phyloP scores from a whole-genome alignment of 495 filamentous ascomycete species.

The Trichoderma parareesei region DNA sequence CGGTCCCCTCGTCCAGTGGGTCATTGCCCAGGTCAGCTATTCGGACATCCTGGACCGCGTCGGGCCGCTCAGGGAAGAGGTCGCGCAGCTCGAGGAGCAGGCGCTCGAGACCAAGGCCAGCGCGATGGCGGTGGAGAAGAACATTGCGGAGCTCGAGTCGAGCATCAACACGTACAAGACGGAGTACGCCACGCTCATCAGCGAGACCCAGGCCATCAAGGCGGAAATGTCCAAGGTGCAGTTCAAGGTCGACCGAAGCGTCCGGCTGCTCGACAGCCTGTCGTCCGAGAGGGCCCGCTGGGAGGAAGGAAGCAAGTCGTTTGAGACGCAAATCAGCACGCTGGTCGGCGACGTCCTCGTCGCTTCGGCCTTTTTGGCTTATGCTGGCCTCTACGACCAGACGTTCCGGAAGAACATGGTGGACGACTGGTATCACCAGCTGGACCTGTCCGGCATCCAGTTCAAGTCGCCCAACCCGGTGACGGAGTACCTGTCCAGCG shows the following conservation, averaged over 20 bases:
- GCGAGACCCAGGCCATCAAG: slow-evolving; percentile 95
- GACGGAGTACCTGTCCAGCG: slow-evolving; percentile 93
- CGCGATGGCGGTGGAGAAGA: slow-evolving; percentile 84
- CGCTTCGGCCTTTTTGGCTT: slow-evolving; percentile 94
- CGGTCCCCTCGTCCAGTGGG: slow-evolving; percentile 95
- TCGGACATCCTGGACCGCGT: slow-evolving; percentile 94
- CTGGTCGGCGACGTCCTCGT: slow-evolving; percentile 92
- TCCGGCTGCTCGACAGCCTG: slow-evolving; percentile 86
- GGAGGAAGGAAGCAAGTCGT: slow-evolving; percentile 95
- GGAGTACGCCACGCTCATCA: slow-evolving; percentile 93
- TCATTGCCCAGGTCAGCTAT: slow-evolving; percentile 93
- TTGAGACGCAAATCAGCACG: slow-evolving; percentile 94
- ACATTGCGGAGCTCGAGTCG: slow-evolving; percentile 69
- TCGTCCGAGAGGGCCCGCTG: slow-evolving; percentile 87
- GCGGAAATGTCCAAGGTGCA: slow-evolving; percentile 91
- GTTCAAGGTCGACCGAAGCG: slow-evolving; percentile 95
- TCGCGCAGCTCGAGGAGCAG: slow-evolving; percentile 74
- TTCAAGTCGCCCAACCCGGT: slow-evolving; percentile 92
- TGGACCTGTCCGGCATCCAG: slow-evolving; percentile 79
- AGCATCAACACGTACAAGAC: slow-evolving; percentile 96
- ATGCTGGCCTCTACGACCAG: slow-evolving; percentile 95
- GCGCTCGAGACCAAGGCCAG: slow-evolving; percentile 90
- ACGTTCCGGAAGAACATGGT: slow-evolving; percentile 95
- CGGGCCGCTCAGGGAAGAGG: slow-evolving; percentile 87
- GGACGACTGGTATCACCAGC: slow-evolving; percentile 92